Evolutionary conservation across 2,329 filamentous ascomycete genomes (phyloP).

Genomic region (Aspergillus sp.): DNA sequence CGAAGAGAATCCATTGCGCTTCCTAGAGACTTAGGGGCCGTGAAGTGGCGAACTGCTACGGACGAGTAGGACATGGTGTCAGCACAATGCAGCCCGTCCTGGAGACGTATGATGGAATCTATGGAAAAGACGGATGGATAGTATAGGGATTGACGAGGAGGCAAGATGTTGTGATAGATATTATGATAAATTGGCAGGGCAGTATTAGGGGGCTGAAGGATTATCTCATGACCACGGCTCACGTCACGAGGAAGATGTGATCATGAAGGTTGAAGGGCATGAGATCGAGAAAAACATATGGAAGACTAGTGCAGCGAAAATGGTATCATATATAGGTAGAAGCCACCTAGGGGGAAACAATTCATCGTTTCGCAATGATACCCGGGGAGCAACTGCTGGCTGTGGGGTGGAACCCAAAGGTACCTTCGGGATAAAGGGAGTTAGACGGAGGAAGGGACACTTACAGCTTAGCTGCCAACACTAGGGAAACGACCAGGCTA

Average conservation of each 20-base stretch:
- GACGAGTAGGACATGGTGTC: conserved; percentile 61
- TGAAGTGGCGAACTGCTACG: conserved; percentile 71
- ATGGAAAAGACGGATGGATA: conserved; percentile 71
- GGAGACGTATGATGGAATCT: conserved; percentile 52
- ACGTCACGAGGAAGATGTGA: conserved; percentile 13
- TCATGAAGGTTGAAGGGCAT: conserved; percentile 7
- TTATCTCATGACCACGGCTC: conserved; percentile 46
- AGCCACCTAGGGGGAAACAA: background rate
- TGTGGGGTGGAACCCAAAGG: background rate
- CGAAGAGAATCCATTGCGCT: conserved; percentile 60
- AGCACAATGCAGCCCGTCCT: conserved; percentile 35
- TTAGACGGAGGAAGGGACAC: conserved; percentile 5
- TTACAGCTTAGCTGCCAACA: background rate
- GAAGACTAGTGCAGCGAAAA: conserved; percentile 1
- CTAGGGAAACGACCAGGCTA: conserved; percentile 1
- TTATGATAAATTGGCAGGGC: conserved; percentile 83
- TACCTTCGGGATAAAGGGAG: conserved; percentile 6
- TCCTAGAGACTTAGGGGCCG: conserved; percentile 70
- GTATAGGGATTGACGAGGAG: conserved; percentile 78
- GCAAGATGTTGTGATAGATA: conserved; percentile 87
- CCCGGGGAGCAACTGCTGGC: conserved; percentile 3
- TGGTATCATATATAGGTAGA: background rate
- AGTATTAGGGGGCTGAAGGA: conserved; percentile 72
- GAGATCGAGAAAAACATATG: conserved; percentile 4
- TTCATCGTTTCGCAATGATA: background rate